phyloP scores from a whole-genome alignment of 2,329 filamentous ascomycete genomes.

The Sordariomycetes sp. region DNA sequence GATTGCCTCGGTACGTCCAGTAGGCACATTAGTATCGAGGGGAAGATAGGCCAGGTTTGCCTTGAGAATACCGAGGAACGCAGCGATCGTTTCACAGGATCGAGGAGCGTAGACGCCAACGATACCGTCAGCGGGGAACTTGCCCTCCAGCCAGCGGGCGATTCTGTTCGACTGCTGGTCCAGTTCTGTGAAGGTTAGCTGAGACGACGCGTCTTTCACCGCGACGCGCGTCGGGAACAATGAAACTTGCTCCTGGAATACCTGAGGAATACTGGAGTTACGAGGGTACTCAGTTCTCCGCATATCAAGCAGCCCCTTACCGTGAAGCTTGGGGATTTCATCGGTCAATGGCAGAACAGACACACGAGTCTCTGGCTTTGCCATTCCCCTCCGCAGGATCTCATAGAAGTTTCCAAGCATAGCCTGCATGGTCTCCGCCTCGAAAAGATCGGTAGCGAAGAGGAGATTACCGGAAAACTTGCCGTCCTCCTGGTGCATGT shows the following conservation, averaged over 20 bases:
- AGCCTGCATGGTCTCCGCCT: constrained; percentile 7
- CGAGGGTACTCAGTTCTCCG: no score
- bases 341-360: constrained; percentile 1
- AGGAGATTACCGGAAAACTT: constrained; percentile 5
- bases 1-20: constrained; percentile 8
- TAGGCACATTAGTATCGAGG: constrained; percentile 9
- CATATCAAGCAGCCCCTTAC: no score
- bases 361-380: constrained; percentile 2
- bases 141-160: constrained; percentile 8
- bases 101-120: constrained; percentile 10
- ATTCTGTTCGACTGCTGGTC: constrained; percentile 10
- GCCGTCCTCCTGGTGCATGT: constrained; percentile 8
- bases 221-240: constrained; percentile 6
- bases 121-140: constrained; percentile 6
- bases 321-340: no score
- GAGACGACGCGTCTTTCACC: constrained; percentile 7
- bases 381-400: constrained; percentile 8
- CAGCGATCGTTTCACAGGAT: constrained; percentile 12
- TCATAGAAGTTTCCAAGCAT: constrained; percentile 9
- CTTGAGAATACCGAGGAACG: constrained; percentile 14
- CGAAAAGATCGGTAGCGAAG: constrained; percentile 10
- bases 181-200: constrained; percentile 13
- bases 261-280: constrained; percentile 11
- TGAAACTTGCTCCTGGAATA: constrained; percentile 11
- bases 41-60: constrained; percentile 15